Evolutionary conservation across 495 filamentous ascomycete genomes (phyloP).

Genomic region (Penicillium coffeae): DNA sequence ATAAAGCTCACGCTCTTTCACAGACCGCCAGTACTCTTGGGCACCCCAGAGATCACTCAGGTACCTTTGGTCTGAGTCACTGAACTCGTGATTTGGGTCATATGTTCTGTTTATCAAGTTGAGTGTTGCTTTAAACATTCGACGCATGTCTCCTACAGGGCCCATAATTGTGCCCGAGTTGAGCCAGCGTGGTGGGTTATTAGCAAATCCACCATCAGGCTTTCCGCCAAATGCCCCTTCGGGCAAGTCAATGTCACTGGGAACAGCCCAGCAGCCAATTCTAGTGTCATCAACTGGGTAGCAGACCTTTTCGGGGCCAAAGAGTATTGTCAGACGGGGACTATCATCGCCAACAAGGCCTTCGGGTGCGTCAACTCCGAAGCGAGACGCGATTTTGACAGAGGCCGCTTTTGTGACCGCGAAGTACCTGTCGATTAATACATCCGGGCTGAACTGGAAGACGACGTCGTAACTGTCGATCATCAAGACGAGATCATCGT

Average conservation of each 20-base stretch:
- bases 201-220: slow-evolving; percentile 4
- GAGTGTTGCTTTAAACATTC: slow-evolving; percentile 10
- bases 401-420: slow-evolving; percentile 4
- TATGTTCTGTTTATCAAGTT: slow-evolving; percentile 8
- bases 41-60: slow-evolving; percentile 17
- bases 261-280: slow-evolving; percentile 13
- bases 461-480: slow-evolving; percentile 14
- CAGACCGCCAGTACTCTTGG: slow-evolving; percentile 11
- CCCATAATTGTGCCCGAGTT: slow-evolving; percentile 18
- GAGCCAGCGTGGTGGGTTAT: slow-evolving; percentile 11
- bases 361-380: slow-evolving; percentile 1
- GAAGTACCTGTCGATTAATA: slow-evolving; percentile 16
- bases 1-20: slow-evolving; percentile 2
- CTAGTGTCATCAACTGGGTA: slow-evolving; percentile 9
- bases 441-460: slow-evolving; percentile 13
- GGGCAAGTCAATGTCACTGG: slow-evolving; percentile 9
- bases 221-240: slow-evolving; percentile 8
- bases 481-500: slow-evolving; percentile 16
- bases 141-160: slow-evolving; percentile 12
- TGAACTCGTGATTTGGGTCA: slow-evolving; percentile 10
- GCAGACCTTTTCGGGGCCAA: slow-evolving; percentile 15
- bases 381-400: slow-evolving; percentile 8
- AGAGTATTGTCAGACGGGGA: slow-evolving; percentile 11
- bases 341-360: background rate
- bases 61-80: slow-evolving; percentile 16